Evolutionary conservation across 75 land plant species (phyloP).

Genomic region (Gnetum montanum): DNA sequence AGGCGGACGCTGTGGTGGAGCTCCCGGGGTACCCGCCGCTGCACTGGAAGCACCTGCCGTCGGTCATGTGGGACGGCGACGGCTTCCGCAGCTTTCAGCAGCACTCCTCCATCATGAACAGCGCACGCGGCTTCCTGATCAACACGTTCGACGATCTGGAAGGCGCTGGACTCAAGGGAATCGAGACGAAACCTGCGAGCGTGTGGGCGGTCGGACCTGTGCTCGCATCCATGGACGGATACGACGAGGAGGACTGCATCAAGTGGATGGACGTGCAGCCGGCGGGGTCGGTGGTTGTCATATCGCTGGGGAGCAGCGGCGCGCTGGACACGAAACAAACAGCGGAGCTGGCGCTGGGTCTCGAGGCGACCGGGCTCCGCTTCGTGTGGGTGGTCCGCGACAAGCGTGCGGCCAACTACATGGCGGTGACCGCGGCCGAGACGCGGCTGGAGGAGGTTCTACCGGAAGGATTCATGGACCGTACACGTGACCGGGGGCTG

Average conservation of each 20-base stretch:
- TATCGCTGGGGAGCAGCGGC: slow-evolving; percentile 19
- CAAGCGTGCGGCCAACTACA: too few relatives aligned
- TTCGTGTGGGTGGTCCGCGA: slow-evolving; percentile 15
- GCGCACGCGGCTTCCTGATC: neutral
- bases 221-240: too few relatives aligned
- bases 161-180: too few relatives aligned
- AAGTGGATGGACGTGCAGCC: slow-evolving; percentile 13
- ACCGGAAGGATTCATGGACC: neutral
- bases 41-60: too few relatives aligned
- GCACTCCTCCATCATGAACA: too few relatives aligned
- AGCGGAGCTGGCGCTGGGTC: slow-evolving; percentile 12
- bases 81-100: too few relatives aligned
- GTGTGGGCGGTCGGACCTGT: too few relatives aligned
- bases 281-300: slow-evolving; percentile 5
- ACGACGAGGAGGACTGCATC: neutral
- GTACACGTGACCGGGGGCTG: neutral
- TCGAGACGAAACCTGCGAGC: too few relatives aligned
- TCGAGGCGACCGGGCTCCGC: slow-evolving; percentile 7
- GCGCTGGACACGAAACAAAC: slow-evolving; percentile 5
- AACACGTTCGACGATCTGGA: neutral
- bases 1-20: too few relatives aligned
- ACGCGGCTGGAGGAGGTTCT: neutral
- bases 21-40: too few relatives aligned
- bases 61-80: too few relatives aligned
- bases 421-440: too few relatives aligned